These are phyloP conservation scores for Phytophthora macrochlamydospora DNA, from an alignment of 352 stramenopile genomes.

Conservation along the genomic window DNA sequence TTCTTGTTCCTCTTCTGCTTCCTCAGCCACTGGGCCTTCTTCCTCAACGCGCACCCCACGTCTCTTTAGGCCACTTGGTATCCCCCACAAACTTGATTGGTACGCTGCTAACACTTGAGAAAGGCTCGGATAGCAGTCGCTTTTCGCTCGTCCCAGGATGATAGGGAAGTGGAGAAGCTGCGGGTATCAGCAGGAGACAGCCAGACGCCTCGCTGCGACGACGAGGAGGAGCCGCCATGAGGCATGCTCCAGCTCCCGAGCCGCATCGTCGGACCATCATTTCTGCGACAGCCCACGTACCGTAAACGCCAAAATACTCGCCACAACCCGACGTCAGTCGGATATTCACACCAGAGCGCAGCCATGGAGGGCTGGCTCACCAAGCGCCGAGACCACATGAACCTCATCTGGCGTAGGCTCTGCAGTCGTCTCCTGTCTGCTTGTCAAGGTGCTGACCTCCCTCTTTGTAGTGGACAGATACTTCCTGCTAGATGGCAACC, in stretches of 20 bases:
- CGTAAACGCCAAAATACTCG: neutral
- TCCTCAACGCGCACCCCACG: slow-evolving; percentile 9
- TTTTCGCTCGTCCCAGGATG: neutral
- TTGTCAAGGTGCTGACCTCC: neutral
- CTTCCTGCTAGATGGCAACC: slow-evolving; percentile 86
- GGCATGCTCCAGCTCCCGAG: too few species aligned
- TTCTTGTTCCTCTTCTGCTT: slow-evolving; percentile 1
- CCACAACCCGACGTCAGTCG: slow-evolving; percentile 14
- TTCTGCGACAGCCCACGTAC: neutral
- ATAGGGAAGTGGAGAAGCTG: neutral
- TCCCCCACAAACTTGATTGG: slow-evolving; percentile 9
- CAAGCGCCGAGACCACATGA: slow-evolving; percentile 90
- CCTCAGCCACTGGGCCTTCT: slow-evolving; percentile 11
- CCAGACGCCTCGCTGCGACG: neutral
- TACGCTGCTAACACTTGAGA: slow-evolving; percentile 6
- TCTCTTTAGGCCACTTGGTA: slow-evolving; percentile 3
- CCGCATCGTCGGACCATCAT: too few species aligned
- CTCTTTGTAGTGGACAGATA: slow-evolving; percentile 75
- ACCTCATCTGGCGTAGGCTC: slow-evolving; percentile 88
- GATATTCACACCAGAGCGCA: slow-evolving; percentile 12
- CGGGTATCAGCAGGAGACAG: neutral
- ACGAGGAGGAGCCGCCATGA: too few species aligned
- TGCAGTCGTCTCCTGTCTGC: neutral
- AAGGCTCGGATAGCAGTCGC: slow-evolving; percentile 11
- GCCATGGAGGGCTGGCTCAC: slow-evolving; percentile 89